These are phyloP conservation scores for Metschnikowia similis DNA, from an alignment of 805 yeast genomes.

Conservation along the genomic window DNA sequence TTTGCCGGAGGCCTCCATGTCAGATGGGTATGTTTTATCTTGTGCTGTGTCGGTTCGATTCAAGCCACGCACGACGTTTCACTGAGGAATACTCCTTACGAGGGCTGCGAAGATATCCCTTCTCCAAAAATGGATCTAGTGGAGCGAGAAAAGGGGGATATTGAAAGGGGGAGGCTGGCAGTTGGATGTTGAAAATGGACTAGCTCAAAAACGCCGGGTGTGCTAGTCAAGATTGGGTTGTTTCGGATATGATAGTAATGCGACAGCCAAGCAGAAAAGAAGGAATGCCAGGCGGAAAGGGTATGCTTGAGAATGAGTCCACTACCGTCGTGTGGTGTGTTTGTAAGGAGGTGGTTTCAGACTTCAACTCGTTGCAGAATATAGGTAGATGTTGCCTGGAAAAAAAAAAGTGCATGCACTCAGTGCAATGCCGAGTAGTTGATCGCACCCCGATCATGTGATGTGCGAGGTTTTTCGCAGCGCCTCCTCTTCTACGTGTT, in stretches of 20 bases:
- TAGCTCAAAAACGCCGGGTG: background rate
- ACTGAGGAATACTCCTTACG: background rate
- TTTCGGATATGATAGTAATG: background rate
- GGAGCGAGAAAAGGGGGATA: background rate
- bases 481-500: background rate
- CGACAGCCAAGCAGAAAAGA: background rate
- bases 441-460: slow-evolving; percentile 6
- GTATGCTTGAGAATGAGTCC: background rate
- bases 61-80: background rate
- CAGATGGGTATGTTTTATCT: background rate
- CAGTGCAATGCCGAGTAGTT: slow-evolving; percentile 1
- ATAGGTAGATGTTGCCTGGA: background rate
- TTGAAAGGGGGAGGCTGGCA: background rate
- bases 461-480: slow-evolving; percentile 1
- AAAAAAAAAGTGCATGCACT: background rate
- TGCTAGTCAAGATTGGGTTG: background rate
- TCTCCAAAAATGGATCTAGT: background rate
- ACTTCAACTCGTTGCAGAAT: background rate
- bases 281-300: background rate
- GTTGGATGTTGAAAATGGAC: too few relatives aligned
- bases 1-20: slow-evolving; percentile 12
- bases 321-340: background rate
- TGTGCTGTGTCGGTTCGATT: background rate
- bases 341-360: background rate
- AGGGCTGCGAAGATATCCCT: background rate